Percentiles rank a stretch among this genome's conserved stretches.
phyloP scores from a whole-genome alignment of 2,329 filamentous ascomycete species.

The Venturia asperata region DNA sequence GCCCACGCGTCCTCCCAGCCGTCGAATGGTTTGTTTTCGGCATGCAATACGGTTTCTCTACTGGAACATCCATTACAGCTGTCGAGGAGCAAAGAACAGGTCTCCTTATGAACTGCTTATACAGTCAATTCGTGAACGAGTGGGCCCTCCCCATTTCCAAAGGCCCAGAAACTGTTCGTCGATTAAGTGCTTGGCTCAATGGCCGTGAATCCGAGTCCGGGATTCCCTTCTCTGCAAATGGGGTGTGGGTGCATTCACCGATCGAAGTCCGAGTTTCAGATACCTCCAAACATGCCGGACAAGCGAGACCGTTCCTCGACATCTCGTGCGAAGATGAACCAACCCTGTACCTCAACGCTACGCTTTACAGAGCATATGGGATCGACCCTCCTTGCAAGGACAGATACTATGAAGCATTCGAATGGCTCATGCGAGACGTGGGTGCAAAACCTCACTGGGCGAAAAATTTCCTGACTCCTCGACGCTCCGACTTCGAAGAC shows the following conservation, averaged over 20 bases:
- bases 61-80: constrained; percentile 60
- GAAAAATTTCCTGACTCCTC: constrained; percentile 69
- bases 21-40: constrained; percentile 96
- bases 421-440: constrained; percentile 81
- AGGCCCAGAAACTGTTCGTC: constrained; percentile 77
- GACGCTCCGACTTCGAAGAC: constrained; percentile 52
- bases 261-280: constrained; percentile 85
- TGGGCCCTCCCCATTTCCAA: constrained; percentile 85
- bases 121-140: constrained; percentile 97
- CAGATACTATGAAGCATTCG: constrained; percentile 82
- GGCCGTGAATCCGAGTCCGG: constrained; percentile 60
- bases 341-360: constrained; percentile 83
- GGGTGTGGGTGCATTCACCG: constrained; percentile 79
- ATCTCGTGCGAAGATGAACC: constrained; percentile 61
- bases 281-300: constrained; percentile 43
- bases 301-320: constrained; percentile 57
- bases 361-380: constrained; percentile 75
- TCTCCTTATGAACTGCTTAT: constrained; percentile 92
- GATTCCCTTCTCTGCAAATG: constrained; percentile 75
- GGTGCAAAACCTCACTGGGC: constrained; percentile 84
- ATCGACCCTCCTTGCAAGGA: constrained; percentile 67
- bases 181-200: constrained; percentile 81
- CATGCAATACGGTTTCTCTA: constrained; percentile 89
- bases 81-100: constrained; percentile 74
- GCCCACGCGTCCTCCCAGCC: constrained; percentile 74